Percentiles rank a stretch among this genome's conserved stretches.
Conservation (phyloP, 1,139 yeast species). For the Yamadazyma oceani region DNA sequence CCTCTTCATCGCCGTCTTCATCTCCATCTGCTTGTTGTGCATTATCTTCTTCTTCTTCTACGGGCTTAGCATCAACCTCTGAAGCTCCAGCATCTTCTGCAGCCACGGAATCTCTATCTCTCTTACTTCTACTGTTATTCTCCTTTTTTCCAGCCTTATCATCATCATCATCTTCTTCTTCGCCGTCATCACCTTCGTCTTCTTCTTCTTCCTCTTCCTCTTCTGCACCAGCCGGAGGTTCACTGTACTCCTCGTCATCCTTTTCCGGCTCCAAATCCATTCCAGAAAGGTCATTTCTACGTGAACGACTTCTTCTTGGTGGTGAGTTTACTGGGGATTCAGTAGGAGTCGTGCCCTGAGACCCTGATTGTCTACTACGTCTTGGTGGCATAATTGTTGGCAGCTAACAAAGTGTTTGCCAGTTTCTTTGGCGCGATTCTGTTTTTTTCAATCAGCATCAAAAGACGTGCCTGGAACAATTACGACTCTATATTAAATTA, state of each 20-base stretch:
- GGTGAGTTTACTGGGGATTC: conserved; percentile 8
- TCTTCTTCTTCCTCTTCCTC: conserved; percentile 12
- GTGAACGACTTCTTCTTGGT: conserved; percentile 11
- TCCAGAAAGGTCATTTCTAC: conserved; percentile 26
- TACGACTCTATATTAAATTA: neutral
- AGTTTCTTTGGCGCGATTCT: no score
- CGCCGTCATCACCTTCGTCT: conserved; percentile 11
- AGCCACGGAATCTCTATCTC: conserved; percentile 15
- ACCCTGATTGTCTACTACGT: conserved; percentile 3
- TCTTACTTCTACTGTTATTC: conserved; percentile 20
- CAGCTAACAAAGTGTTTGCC: no score
- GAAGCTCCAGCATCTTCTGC: conserved; percentile 20
- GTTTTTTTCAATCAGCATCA: no score
- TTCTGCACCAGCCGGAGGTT: conserved; percentile 14
- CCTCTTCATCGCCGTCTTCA: conserved; percentile 26
- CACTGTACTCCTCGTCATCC: conserved; percentile 27
- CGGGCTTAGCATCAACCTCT: conserved; percentile 5
- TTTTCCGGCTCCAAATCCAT: conserved; percentile 27
- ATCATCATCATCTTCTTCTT: conserved; percentile 13
- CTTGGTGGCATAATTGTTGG: conserved; percentile 3
- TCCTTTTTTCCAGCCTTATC: conserved; percentile 13
- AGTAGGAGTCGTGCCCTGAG: conserved; percentile 4
- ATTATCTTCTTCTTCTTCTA: conserved; percentile 20
- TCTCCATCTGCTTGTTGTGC: conserved; percentile 25
- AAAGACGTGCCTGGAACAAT: no score